phyloP scores from a whole-genome alignment of 768 basidiomycete species.

The Floccularia luteovirens region DNA sequence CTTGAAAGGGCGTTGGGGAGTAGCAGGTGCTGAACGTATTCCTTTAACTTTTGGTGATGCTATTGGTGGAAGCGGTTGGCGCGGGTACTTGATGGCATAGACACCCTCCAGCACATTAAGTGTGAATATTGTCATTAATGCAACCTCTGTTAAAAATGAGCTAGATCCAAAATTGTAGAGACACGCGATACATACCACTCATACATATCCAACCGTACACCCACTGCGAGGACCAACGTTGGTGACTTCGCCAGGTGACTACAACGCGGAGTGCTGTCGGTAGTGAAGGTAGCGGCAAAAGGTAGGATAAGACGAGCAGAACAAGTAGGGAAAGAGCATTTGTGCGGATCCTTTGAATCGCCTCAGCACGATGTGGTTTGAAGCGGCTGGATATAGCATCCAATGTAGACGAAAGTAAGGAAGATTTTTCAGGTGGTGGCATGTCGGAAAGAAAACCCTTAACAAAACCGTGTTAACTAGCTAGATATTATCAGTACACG shows the following conservation, averaged over 20 bases:
- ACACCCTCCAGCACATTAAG: constrained; percentile 33
- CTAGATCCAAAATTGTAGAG: background rate
- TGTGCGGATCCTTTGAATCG: constrained; percentile 31
- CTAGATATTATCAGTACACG: too few relatives aligned
- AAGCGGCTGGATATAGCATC: constrained; percentile 20
- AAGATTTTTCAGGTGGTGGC: background rate
- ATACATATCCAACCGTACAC: constrained; percentile 30
- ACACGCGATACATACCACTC: constrained; percentile 19
- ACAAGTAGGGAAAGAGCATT: constrained; percentile 28
- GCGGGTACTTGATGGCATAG: constrained; percentile 38
- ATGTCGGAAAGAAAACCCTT: too few relatives aligned
- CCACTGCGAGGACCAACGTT: constrained; percentile 25
- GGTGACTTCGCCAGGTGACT: constrained; percentile 14
- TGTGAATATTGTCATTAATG: constrained; percentile 19
- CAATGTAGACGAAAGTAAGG: constrained; percentile 11
- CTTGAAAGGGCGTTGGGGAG: constrained; percentile 27
- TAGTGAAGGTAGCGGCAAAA: constrained; percentile 32
- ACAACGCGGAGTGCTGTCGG: constrained; percentile 22
- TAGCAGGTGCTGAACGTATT: constrained; percentile 12
- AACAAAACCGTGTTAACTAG: too few relatives aligned
- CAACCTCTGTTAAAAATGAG: constrained; percentile 20
- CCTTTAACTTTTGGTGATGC: constrained; percentile 24
- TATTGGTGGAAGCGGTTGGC: constrained; percentile 22
- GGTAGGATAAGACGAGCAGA: constrained; percentile 24
- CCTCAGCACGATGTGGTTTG: constrained; percentile 38